phyloP scores from a whole-genome alignment of 2,329 filamentous ascomycete species.

The Celoporthe dispersa region DNA sequence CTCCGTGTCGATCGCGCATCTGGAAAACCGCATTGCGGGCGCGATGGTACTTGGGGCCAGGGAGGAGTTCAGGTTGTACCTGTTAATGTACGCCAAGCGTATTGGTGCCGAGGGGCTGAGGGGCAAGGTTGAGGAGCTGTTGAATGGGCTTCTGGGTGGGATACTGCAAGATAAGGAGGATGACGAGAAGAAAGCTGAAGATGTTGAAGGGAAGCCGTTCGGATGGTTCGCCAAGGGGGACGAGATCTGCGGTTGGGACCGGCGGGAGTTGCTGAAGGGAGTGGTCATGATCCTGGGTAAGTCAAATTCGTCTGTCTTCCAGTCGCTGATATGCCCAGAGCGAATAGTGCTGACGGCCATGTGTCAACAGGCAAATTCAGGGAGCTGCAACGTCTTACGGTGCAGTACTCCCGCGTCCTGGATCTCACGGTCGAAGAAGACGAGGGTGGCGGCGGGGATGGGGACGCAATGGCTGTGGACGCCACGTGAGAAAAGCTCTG shows the following conservation, averaged over 20 bases:
- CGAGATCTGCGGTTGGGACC: slow-evolving; percentile 87
- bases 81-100: slow-evolving; percentile 98
- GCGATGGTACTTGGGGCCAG: slow-evolving; percentile 81
- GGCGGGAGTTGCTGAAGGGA: slow-evolving; percentile 84
- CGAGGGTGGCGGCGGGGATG: slow-evolving; percentile 40
- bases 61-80: slow-evolving; percentile 91
- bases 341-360: slow-evolving; percentile 38
- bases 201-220: slow-evolving; percentile 44
- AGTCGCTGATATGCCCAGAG: not conserved
- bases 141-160: slow-evolving; percentile 80
- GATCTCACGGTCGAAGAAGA: slow-evolving; percentile 61
- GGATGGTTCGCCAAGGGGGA: slow-evolving; percentile 72
- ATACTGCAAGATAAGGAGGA: slow-evolving; percentile 60
- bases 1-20: slow-evolving; percentile 87
- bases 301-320: slow-evolving; percentile 39
- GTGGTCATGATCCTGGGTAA: slow-evolving; percentile 91
- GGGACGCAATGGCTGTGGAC: slow-evolving; percentile 50
- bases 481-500: slow-evolving; percentile 30
- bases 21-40: slow-evolving; percentile 93
- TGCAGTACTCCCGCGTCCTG: slow-evolving; percentile 87
- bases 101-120: slow-evolving; percentile 87
- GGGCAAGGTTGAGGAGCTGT: slow-evolving; percentile 88
- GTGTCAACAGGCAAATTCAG: slow-evolving; percentile 79
- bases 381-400: slow-evolving; percentile 90
- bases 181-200: slow-evolving; percentile 39